Percentiles rank a stretch among this genome's conserved stretches.
Evolutionary conservation across 2,329 filamentous ascomycete species (phyloP).

Genomic region (Rhynchosporium graminicola): DNA sequence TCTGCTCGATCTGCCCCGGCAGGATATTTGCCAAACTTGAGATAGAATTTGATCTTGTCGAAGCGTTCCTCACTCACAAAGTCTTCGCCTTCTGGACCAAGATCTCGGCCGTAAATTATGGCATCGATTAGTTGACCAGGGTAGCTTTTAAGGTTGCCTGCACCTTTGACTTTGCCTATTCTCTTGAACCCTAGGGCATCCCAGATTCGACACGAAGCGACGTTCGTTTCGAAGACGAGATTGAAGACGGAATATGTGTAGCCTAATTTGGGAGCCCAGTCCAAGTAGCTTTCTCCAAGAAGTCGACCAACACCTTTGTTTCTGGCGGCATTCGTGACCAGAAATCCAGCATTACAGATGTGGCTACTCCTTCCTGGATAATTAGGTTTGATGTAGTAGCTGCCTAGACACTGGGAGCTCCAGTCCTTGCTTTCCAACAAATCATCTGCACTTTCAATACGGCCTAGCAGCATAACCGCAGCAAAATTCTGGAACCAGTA

Average conservation of each 20-base stretch:
- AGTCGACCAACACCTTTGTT: conserved; percentile 57
- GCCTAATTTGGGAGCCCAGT: conserved; percentile 59
- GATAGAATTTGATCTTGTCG: conserved; percentile 97
- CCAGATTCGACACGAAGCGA: conserved; percentile 72
- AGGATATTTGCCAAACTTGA: conserved; percentile 92
- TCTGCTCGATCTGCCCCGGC: conserved; percentile 91
- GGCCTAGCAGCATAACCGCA: conserved; percentile 69
- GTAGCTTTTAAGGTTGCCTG: conserved; percentile 53
- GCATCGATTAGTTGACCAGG: conserved; percentile 56
- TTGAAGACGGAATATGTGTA: conserved; percentile 77
- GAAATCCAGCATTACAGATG: conserved; percentile 67
- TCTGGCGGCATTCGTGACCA: conserved; percentile 56
- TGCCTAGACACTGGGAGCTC: conserved; percentile 66
- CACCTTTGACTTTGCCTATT: conserved; percentile 64
- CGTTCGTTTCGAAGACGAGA: conserved; percentile 73
- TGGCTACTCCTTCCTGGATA: conserved; percentile 74
- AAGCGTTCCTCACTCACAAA: conserved; percentile 93
- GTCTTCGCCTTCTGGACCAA: conserved; percentile 66
- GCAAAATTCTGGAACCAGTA: conserved; percentile 77
- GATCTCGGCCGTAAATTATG: conserved; percentile 63
- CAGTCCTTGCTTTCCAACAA: conserved; percentile 57
- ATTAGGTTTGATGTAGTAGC: conserved; percentile 74
- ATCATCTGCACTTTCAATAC: conserved; percentile 56
- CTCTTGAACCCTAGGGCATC: conserved; percentile 73
- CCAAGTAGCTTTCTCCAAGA: conserved; percentile 58